Evolutionary conservation across 306 rosid genomes (phyloP), one percentile per base, ranked within the genome.

Genomic region (Vachellia pachyceras): DNA sequence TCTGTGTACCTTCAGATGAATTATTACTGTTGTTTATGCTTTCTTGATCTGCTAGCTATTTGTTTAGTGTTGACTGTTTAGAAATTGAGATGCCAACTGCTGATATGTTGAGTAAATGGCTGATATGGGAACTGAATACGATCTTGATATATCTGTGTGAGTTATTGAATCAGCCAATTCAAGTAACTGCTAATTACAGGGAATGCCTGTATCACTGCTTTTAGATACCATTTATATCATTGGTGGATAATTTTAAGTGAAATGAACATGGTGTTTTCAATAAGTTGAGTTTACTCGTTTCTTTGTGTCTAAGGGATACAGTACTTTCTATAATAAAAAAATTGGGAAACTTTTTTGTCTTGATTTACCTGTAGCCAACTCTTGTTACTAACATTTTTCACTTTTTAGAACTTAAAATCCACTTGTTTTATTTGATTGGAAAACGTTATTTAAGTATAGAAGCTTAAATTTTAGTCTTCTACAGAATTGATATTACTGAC

Each of bases 71-170:
- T 40, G 72, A 39, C 47, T 67, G 41, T 36, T 67, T 9, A 39
- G 71, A 63, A 20, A 75, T 36, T 42, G 22, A 75, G 41, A 20
- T 29, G 25, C 35, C 7, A 36, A 37, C 23, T 65, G 46, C 46
- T 81, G 41, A 74, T 65, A 50, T 45, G 22, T 61, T 74, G 63
- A 35, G 42, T 69, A n/a, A 60, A 39, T 66, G 69, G 39, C 11
- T 17, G 39, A 70, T 6, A n/a, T 50, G 52, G 75, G 17, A 61
- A 71, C 49, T 70, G 78, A 58, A 73, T 36, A 12, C 68, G 65
- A 39, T 57, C 45, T 35, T 67, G 69, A 57, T 57, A 57, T 25
- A 50, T 67, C 20, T n/a, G n/a, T 69, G 41, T 68, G 41, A 18
- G 29, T 40, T 42, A 69, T 9, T 58, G 52, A 36, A 67, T 57